These are phyloP conservation scores for Schizopora paradoxa DNA, from an alignment of 1,284 basidiomycete genomes.

Conservation along the genomic window DNA sequence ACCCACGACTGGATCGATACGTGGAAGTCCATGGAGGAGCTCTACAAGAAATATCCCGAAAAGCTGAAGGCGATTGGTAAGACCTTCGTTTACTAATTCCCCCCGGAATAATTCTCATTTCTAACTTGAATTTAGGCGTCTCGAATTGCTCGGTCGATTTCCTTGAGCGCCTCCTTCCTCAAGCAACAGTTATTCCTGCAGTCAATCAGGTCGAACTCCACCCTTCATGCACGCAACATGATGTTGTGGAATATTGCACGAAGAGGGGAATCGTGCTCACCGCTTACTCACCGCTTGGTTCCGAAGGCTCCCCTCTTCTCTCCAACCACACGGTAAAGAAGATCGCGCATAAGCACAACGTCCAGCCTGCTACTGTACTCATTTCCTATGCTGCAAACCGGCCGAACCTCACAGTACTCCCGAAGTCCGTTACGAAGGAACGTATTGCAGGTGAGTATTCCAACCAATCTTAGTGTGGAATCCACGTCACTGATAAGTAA, in stretches of 20 bases:
- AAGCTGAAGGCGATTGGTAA: slow-evolving; percentile 71
- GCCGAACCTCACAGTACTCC: slow-evolving; percentile 48
- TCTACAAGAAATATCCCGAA: slow-evolving; percentile 56
- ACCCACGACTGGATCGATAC: slow-evolving; percentile 64
- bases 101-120: slow-evolving; percentile 15
- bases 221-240: slow-evolving; percentile 62
- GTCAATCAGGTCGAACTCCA: slow-evolving; percentile 81
- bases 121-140: slow-evolving; percentile 39
- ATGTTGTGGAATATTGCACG: slow-evolving; percentile 56
- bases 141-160: slow-evolving; percentile 66
- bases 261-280: slow-evolving; percentile 62
- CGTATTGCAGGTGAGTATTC: slow-evolving; percentile 45
- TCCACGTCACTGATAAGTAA: slow-evolving; percentile 28
- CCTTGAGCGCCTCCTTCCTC: slow-evolving; percentile 52
- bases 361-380: slow-evolving; percentile 52
- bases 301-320: slow-evolving; percentile 12
- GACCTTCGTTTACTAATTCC: slow-evolving; percentile 11
- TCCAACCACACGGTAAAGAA: slow-evolving; percentile 45
- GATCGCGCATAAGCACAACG: slow-evolving; percentile 50
- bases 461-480: neutral
- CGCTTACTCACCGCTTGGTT: slow-evolving; percentile 72
- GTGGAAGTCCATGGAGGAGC: slow-evolving; percentile 73
- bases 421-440: slow-evolving; percentile 57
- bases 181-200: slow-evolving; percentile 65
- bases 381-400: slow-evolving; percentile 64